Base-by-base conservation (phyloP, 352 stramenopile species). In the Paralagenidium karlingii region DNA sequence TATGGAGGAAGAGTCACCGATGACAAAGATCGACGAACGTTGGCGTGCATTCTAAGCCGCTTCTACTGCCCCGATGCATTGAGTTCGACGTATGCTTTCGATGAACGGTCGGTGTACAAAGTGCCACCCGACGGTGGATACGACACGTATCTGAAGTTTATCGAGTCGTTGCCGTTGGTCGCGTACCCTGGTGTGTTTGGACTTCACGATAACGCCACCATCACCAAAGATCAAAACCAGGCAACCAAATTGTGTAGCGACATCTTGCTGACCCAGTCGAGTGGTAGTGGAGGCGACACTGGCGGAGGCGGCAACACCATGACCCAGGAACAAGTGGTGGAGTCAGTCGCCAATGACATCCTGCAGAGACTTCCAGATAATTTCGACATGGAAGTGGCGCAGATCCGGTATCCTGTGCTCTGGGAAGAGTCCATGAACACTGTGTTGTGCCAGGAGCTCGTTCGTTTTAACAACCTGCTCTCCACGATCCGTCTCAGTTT, bases 351-450 rank as follows among this genome's bases (percentile, higher is more conserved):
- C 3, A 78, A 60, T 36, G 84, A 96, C 38, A 94, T 96, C 38
- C 36, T 92, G 5, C 45, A 66, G 8, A 65, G 86, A n/a, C 52
- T 95, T 20, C 85, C 86, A 11, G 64, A 75, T 7, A 90, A 91
- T 33, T 97, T 89, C 38, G 86, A 97, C 63, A 94, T 95, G 79
- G 83, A 96, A 45, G 65, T 89, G 11, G 86, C 84, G 15, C 80
- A 95, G 51, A 81, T 96, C 30, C 74, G 83, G 24, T 96, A 96
- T 51, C 85, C 83, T 0, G 82, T 96, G 28, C 64, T 78, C 5
- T 96, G 82, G 84, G 78, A 95, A 31, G 82, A 96, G 52, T 92
- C 71, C 13, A 95, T 96, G 85, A 96, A 96, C 63, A 96, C 85
- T 0, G 85, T 96, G 24, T 56, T 95, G 3, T 95, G 82, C 43